Percentiles rank a stretch among this genome's conserved stretches.
These are phyloP conservation scores for Sonneratia caseolaris DNA, from an alignment of 345 rosid genomes.

Conservation along the genomic window DNA sequence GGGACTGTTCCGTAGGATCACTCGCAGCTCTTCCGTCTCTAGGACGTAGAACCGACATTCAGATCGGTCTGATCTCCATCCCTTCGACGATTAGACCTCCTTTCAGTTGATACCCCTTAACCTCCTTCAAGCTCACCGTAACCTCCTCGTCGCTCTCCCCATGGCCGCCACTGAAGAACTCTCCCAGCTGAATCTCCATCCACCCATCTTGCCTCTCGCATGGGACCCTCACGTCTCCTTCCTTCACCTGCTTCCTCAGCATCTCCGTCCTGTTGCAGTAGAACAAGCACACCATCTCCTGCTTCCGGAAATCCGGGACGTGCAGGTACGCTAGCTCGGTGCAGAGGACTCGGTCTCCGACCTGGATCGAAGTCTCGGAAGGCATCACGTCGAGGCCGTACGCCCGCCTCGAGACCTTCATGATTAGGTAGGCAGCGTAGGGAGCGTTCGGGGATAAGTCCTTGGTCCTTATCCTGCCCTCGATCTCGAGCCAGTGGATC, in stretches of 20 bases:
- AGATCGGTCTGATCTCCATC: constrained; percentile 63
- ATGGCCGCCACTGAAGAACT: constrained; percentile 32
- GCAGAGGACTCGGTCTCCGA: constrained; percentile 8
- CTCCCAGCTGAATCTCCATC: constrained; percentile 79
- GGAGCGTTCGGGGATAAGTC: constrained; percentile 24
- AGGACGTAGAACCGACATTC: background rate
- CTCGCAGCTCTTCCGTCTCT: too few species aligned
- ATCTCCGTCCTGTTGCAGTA: constrained; percentile 4
- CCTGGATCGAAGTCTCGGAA: constrained; percentile 16
- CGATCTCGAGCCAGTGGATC: constrained; percentile 26
- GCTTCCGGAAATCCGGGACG: background rate
- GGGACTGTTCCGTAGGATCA: too few species aligned
- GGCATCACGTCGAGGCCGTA: constrained; percentile 32
- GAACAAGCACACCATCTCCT: background rate
- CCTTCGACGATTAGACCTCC: constrained; percentile 71
- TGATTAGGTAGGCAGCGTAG: constrained; percentile 30
- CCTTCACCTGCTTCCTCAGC: constrained; percentile 1
- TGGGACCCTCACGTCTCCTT: constrained; percentile 20
- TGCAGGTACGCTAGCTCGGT: constrained; percentile 13
- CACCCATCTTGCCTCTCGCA: constrained; percentile 48
- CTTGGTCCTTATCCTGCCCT: constrained; percentile 22
- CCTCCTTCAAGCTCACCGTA: constrained; percentile 57
- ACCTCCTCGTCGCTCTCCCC: constrained; percentile 20
- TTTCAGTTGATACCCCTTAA: constrained; percentile 59
- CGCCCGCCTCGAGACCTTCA: constrained; percentile 16